Base-by-base conservation (phyloP, 148 eudicot species). In the Bassia scoparia region DNA sequence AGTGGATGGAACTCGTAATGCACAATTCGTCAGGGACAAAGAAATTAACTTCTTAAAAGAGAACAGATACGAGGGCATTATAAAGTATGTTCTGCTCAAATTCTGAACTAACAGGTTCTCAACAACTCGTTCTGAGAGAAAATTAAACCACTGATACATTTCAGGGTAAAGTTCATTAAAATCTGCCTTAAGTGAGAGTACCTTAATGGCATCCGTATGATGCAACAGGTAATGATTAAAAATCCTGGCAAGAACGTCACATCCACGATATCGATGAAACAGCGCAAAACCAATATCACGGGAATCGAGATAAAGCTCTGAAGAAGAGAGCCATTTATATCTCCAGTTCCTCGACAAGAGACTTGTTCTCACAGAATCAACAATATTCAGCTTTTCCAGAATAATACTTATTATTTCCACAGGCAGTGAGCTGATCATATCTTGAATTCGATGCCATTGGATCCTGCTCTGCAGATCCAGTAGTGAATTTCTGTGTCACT, bases 321-420 rank as follows among this genome's bases (percentile, higher is more conserved):
- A 44, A 4, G 44, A 50, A n/a, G 67, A 43, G 0, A 72, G 75
- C 75, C 75, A 72, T 44, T 46, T 72, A 23, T 72, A 59, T 60
- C 67, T 61, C 75, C 75, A 72, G 2, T 26, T 7, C 30, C 31
- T 72, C 20, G 67, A 67, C 67, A 72, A 41, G 3, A 44, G 27
- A 29, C 75, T 43, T 0, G 67, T 72, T 67, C 44, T 60, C 2
- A 30, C 75, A 60, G 67, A 67, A 13, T 61, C 67, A 26, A 20
- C 5, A 24, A 71, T 7, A 1, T 65, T n/a, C 37, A 71, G 2
- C 48, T 71, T 71, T 20, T 26, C 65, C 27, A 71, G 41, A 38
- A 71, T 71, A 59, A 15, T 58, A 20, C 41, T 24, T 27, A 58
- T 46, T 53, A 59, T 62, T 16, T 59, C 8, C 54, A 53, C 26